Evolutionary conservation across 202 grass and related monocot genomes (phyloP).

Genomic region (Carex arenaria): DNA sequence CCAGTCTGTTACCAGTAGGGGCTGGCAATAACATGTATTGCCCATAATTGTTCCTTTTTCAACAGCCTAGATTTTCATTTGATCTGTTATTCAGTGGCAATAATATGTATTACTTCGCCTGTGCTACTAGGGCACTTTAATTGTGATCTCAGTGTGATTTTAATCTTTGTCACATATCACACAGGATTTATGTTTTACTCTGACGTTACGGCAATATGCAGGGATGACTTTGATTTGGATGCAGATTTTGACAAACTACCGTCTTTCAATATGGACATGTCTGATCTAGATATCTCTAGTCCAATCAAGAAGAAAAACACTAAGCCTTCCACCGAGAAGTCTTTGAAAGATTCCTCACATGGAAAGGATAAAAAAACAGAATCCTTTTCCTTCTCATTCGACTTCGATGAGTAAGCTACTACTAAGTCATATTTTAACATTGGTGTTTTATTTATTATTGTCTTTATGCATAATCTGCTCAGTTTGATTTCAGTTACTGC

Average conservation of each 20-base stretch:
- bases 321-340: constrained; percentile 40
- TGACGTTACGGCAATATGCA: constrained; percentile 30
- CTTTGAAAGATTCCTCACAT: constrained; percentile 33
- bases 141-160: neutral
- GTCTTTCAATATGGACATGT: constrained; percentile 78
- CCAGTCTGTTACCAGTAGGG: neutral
- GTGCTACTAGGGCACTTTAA: neutral
- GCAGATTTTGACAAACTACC: constrained; percentile 77
- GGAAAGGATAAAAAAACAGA: constrained; percentile 56
- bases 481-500: neutral
- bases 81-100: neutral
- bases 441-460: constrained; percentile 11
- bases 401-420: constrained; percentile 85
- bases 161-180: neutral
- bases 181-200: neutral
- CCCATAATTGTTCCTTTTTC: neutral
- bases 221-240: constrained; percentile 90
- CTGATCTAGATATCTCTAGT: constrained; percentile 82
- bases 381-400: constrained; percentile 74
- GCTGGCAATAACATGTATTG: neutral
- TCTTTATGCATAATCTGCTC: neutral
- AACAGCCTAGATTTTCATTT: neutral
- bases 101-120: neutral
- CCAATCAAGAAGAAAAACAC: constrained; percentile 65
- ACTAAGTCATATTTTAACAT: neutral